phyloP scores from a whole-genome alignment of 2,329 filamentous ascomycete genomes.

The Sphaerostilbella broomeana region DNA sequence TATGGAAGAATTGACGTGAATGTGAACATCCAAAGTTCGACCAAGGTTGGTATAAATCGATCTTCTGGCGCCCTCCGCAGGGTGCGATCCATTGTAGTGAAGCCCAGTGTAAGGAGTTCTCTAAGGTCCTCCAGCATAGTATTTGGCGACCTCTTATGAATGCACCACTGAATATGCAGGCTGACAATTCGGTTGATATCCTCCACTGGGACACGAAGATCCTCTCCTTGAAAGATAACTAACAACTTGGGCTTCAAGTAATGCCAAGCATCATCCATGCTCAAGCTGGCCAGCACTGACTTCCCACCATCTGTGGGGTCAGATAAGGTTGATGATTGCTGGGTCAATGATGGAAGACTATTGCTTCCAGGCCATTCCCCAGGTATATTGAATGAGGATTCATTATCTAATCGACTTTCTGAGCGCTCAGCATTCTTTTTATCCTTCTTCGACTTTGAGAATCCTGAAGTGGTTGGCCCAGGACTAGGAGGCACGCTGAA shows the following conservation, averaged over 20 bases:
- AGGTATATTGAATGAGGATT: constrained; percentile 36
- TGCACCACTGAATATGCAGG: constrained; percentile 70
- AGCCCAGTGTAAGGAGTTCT: constrained; percentile 73
- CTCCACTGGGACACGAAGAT: constrained; percentile 71
- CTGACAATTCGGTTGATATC: constrained; percentile 77
- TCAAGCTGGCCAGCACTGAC: constrained; percentile 57
- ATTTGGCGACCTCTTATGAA: constrained; percentile 64
- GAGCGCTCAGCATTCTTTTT: constrained; percentile 71
- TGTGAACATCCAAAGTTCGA: constrained; percentile 90
- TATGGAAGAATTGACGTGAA: constrained; percentile 89
- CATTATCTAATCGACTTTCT: constrained; percentile 45
- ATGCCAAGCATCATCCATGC: constrained; percentile 80
- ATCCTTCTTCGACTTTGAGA: constrained; percentile 80
- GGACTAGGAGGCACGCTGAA: constrained; percentile 71
- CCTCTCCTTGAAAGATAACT: constrained; percentile 75
- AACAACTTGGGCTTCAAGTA: constrained; percentile 69
- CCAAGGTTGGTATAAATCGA: constrained; percentile 78
- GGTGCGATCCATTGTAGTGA: constrained; percentile 77
- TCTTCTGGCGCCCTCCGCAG: constrained; percentile 75
- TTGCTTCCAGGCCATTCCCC: constrained; percentile 49
- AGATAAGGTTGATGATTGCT: constrained; percentile 37
- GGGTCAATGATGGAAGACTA: constrained; percentile 41
- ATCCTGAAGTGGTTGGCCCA: constrained; percentile 55
- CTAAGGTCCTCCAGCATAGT: constrained; percentile 69
- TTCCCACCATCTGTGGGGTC: constrained; percentile 50